Base-by-base conservation (phyloP, 129 eudicot species). In the Centella asiatica region DNA sequence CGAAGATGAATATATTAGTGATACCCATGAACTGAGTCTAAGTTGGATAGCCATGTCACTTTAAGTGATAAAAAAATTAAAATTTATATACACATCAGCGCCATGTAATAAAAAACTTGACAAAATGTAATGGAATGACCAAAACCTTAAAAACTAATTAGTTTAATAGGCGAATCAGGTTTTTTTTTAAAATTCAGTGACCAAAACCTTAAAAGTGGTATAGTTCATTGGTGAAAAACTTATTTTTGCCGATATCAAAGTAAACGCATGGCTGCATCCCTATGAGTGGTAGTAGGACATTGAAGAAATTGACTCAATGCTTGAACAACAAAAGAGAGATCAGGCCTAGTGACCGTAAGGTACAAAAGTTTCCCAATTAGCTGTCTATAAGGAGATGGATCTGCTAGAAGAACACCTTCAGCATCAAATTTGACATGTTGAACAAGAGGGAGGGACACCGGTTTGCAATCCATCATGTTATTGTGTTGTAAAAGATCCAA, bases 271-370 rank as follows among this genome's bases (percentile, higher is more conserved):
- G 34, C n/a, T 7, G 61, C 60, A 12, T 60, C 11, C 1, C n/a
- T 5, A 25, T 69, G 60, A 5, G 26, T 4, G 0, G 11, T 22
- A 0, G 20, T 9, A 0, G 74, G 74, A 8, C 6, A 0, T 0
- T 59, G 23, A 15, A 48, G 31, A 48, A 57, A 69, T 22, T 69
- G 68, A 47, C 67, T 59, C 13, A 60, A 7, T 8, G 17, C 4
- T 2, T 69, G 60, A 10, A 62, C 51, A 0, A 50, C 14, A 48
- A 4, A 69, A 1, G 51, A 31, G 1, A 60, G 3, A 24, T 69
- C 59, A 2, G 24, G 67, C 28, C 67, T 45, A 1, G 60, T 46
- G 7, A 56, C 22, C 4, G 50, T 59, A 2, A 69, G 15, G 17
- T 57, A 69, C 8, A 56, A 6, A 0, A 69, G 39, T 23, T 45